A percentile compares a stretch with the other conserved stretches of the same genome.
Conservation (phyloP, 1,284 basidiomycete species). For the Filobasidium uniguttulatum region DNA sequence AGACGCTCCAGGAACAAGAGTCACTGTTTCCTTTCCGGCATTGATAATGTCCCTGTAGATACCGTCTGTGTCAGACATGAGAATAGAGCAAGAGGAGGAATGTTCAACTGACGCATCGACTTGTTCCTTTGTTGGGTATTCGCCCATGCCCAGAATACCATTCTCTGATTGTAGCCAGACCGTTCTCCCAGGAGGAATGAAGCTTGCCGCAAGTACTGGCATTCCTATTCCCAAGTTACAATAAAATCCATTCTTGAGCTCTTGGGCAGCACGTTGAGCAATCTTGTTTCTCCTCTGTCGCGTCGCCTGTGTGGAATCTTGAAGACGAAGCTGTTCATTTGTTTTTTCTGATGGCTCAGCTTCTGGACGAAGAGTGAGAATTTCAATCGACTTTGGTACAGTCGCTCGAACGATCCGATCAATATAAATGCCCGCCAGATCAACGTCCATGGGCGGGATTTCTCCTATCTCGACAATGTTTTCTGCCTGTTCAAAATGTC, state of each 20-base stretch:
- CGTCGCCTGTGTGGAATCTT: conserved; percentile 41
- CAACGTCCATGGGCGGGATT: conserved; percentile 64
- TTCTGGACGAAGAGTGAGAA: conserved; percentile 42
- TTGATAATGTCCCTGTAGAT: conserved; percentile 67
- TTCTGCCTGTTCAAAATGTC: conserved; percentile 51
- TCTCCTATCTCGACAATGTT: conserved; percentile 78
- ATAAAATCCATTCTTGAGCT: conserved; percentile 80
- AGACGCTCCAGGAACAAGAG: conserved; percentile 78
- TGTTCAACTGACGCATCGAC: conserved; percentile 67
- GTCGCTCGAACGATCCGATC: conserved; percentile 72
- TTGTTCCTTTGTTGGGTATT: conserved; percentile 72
- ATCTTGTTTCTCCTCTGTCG: conserved; percentile 51
- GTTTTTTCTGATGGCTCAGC: no score
- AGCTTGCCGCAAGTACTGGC: conserved; percentile 83
- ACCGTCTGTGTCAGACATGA: neutral
- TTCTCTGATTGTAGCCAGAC: conserved; percentile 94
- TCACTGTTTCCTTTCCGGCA: conserved; percentile 92
- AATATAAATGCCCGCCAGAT: conserved; percentile 74
- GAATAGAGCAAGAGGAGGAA: neutral
- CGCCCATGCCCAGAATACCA: conserved; percentile 87
- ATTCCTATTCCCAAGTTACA: conserved; percentile 64
- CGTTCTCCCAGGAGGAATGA: conserved; percentile 59
- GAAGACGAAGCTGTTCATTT: no score
- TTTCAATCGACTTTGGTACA: conserved; percentile 65
- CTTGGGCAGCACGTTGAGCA: conserved; percentile 64